Conservation (phyloP, 2,329 filamentous ascomycete species). For the Calycina herbarum region DNA sequence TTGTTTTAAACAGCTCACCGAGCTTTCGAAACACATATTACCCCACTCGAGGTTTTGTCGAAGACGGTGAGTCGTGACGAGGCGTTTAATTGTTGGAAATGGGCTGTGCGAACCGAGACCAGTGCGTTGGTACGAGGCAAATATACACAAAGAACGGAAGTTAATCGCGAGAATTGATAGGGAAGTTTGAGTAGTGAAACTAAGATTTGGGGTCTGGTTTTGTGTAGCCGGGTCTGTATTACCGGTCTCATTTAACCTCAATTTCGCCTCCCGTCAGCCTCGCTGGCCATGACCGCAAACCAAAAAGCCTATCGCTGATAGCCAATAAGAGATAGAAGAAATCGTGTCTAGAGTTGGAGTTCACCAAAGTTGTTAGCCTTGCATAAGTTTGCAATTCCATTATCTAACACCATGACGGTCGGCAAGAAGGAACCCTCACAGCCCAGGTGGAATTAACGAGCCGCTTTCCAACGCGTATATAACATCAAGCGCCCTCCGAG, state of each 20-base stretch:
- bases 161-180: background rate
- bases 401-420: background rate
- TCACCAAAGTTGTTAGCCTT: background rate
- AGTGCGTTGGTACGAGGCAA: background rate
- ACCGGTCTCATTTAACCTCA: background rate
- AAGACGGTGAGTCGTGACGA: conserved; percentile 3
- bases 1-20: background rate
- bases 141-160: background rate
- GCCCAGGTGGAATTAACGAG: background rate
- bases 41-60: background rate
- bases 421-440: background rate
- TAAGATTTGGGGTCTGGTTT: background rate
- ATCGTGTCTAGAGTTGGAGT: background rate
- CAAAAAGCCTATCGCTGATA: background rate
- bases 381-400: background rate
- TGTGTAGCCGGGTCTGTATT: background rate
- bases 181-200: background rate
- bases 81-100: background rate
- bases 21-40: conserved; percentile 1
- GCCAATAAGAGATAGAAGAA: background rate
- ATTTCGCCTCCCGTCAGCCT: background rate
- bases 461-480: background rate
- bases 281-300: background rate
- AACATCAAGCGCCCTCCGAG: background rate
- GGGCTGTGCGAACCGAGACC: background rate